phyloP scores from a whole-genome alignment of 148 eudicot species.

The Linanthus parryae region DNA sequence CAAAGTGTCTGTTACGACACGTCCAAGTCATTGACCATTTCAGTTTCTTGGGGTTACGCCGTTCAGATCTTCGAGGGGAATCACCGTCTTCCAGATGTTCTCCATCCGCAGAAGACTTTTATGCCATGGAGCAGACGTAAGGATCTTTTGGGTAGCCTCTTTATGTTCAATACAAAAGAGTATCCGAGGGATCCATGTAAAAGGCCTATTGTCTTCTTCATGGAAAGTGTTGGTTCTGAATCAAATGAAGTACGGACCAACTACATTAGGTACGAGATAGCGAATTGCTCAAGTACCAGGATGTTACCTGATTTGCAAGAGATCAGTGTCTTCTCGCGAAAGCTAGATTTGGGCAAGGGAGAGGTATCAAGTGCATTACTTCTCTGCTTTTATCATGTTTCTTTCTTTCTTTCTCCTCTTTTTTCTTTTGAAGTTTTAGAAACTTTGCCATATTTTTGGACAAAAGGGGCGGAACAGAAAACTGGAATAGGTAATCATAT shows the following conservation, averaged over 20 bases:
- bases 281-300: slow-evolving; percentile 28
- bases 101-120: slow-evolving; percentile 48
- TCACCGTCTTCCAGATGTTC: slow-evolving; percentile 52
- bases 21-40: slow-evolving; percentile 29
- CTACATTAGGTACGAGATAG: slow-evolving; percentile 29
- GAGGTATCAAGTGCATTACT: slow-evolving; percentile 46
- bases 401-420: background rate
- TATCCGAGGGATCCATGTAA: slow-evolving; percentile 41
- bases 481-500: background rate
- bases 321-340: slow-evolving; percentile 45
- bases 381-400: background rate
- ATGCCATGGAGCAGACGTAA: slow-evolving; percentile 65
- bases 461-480: background rate
- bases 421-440: background rate
- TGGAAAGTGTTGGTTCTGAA: slow-evolving; percentile 34
- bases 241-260: slow-evolving; percentile 30
- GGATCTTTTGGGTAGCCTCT: slow-evolving; percentile 20
- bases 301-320: slow-evolving; percentile 23
- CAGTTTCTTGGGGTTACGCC: slow-evolving; percentile 63
- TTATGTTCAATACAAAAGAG: slow-evolving; percentile 51
- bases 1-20: slow-evolving; percentile 44
- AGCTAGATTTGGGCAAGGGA: slow-evolving; percentile 27
- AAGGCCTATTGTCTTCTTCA: slow-evolving; percentile 60
- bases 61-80: slow-evolving; percentile 70
- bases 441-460: background rate